These are phyloP conservation scores for Diutina mesorugosa DNA, from an alignment of 1,139 yeast genomes.

Conservation along the genomic window DNA sequence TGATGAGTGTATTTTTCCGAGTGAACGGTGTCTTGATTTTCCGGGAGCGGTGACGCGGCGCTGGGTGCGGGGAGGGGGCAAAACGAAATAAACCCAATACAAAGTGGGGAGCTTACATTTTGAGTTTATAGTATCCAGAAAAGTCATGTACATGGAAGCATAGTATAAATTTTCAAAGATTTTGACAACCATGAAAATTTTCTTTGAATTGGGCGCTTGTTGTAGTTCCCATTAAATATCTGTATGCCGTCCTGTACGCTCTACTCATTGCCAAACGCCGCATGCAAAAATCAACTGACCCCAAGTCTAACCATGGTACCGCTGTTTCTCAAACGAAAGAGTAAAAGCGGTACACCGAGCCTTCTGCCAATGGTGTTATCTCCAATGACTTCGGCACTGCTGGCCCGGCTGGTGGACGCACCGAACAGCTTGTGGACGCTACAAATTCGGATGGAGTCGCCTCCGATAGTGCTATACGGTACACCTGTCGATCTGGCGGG, in stretches of 20 bases:
- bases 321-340: slow-evolving; percentile 1
- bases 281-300: background rate
- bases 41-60: background rate
- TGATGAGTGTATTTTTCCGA: background rate
- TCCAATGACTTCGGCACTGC: background rate
- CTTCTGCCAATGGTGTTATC: background rate
- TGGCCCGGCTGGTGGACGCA: background rate
- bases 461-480: slow-evolving; percentile 83
- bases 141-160: too few species aligned
- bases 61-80: background rate
- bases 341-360: background rate
- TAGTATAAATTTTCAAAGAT: too few species aligned
- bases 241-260: background rate
- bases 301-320: background rate
- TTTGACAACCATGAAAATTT: too few species aligned
- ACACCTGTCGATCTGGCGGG: slow-evolving; percentile 71
- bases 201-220: too few species aligned
- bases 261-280: background rate
- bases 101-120: too few species aligned
- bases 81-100: background rate
- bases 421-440: slow-evolving; percentile 15
- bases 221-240: too few species aligned
- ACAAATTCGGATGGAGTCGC: slow-evolving; percentile 65
- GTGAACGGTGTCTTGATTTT: background rate
- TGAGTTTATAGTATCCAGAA: too few species aligned